phyloP scores from a whole-genome alignment of 805 yeast species.

The Ogataea neopini region DNA sequence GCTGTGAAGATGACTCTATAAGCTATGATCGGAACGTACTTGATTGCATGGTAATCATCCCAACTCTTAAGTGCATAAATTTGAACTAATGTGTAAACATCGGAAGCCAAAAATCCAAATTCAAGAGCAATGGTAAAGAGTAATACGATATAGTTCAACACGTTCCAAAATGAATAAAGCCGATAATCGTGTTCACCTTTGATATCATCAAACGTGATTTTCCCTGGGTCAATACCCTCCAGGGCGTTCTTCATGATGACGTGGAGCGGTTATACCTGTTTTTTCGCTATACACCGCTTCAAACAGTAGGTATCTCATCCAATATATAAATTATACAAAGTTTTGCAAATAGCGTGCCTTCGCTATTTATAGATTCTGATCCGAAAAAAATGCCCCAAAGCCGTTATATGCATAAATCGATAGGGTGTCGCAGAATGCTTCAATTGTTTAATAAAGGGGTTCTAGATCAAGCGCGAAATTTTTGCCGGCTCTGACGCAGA shows the following conservation, averaged over 20 bases:
- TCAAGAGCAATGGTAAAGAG: slow-evolving; percentile 47
- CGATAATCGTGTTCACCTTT: slow-evolving; percentile 31
- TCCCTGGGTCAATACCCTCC: slow-evolving; percentile 21
- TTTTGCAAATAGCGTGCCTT: slow-evolving; percentile 1
- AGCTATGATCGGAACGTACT: slow-evolving; percentile 34
- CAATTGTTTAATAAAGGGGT: background rate
- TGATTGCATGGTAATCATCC: slow-evolving; percentile 34
- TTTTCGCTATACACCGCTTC: background rate
- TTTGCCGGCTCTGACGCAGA: background rate
- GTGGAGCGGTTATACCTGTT: background rate
- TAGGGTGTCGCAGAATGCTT: background rate
- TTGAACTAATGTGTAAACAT: slow-evolving; percentile 75
- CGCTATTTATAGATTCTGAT: slow-evolving; percentile 7
- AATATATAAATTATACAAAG: no score
- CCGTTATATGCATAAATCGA: background rate
- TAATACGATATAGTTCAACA: slow-evolving; percentile 43
- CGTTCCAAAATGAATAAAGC: slow-evolving; percentile 44
- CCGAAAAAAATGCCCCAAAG: background rate
- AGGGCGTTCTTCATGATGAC: slow-evolving; percentile 3
- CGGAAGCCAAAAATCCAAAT: slow-evolving; percentile 58
- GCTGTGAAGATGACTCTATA: slow-evolving; percentile 43
- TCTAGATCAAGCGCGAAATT: background rate
- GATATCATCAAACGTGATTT: slow-evolving; percentile 31
- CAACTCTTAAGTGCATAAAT: slow-evolving; percentile 64
- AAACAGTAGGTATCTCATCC: no score